Conservation (phyloP, 2,329 filamentous ascomycete species). For the Tolypocladium sp. region DNA sequence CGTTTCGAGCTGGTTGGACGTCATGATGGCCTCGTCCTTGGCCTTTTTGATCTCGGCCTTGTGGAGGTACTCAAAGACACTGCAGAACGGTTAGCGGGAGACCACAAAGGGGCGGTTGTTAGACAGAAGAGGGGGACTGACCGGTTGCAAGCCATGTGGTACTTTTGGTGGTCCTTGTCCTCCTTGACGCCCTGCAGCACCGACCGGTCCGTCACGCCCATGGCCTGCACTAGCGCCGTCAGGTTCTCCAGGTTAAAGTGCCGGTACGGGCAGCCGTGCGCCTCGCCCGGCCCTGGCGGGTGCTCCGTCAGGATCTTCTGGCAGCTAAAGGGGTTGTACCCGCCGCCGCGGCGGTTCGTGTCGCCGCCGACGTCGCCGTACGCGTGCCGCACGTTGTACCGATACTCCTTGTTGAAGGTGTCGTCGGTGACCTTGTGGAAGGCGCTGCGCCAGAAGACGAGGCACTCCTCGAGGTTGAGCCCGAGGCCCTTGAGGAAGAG, state of each 20-base stretch:
- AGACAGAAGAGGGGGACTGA: slow-evolving; percentile 21
- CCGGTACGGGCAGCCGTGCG: slow-evolving; percentile 92
- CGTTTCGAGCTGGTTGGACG: slow-evolving; percentile 73
- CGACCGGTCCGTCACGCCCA: slow-evolving; percentile 70
- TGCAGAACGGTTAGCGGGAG: slow-evolving; percentile 15
- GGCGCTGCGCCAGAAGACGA: slow-evolving; percentile 80
- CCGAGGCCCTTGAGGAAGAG: slow-evolving; percentile 96
- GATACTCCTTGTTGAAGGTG: slow-evolving; percentile 93
- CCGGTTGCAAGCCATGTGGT: slow-evolving; percentile 92
- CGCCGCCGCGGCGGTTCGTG: slow-evolving; percentile 72
- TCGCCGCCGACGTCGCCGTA: slow-evolving; percentile 97
- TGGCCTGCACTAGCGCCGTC: slow-evolving; percentile 61
- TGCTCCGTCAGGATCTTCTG: slow-evolving; percentile 92
- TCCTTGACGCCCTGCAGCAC: slow-evolving; percentile 76
- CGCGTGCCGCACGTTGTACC: slow-evolving; percentile 89
- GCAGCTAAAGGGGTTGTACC: slow-evolving; percentile 87
- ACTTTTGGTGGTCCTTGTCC: slow-evolving; percentile 81
- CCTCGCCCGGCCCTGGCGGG: slow-evolving; percentile 75
- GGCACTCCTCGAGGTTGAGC: slow-evolving; percentile 79
- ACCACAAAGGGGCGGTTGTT: neutral
- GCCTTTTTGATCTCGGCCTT: slow-evolving; percentile 68
- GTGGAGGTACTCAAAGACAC: slow-evolving; percentile 83
- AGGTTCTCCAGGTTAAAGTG: slow-evolving; percentile 89
- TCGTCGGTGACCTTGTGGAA: slow-evolving; percentile 89
- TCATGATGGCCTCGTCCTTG: slow-evolving; percentile 65